Conservation (phyloP, 2,329 filamentous ascomycete species). For the Ustulina deusta region DNA sequence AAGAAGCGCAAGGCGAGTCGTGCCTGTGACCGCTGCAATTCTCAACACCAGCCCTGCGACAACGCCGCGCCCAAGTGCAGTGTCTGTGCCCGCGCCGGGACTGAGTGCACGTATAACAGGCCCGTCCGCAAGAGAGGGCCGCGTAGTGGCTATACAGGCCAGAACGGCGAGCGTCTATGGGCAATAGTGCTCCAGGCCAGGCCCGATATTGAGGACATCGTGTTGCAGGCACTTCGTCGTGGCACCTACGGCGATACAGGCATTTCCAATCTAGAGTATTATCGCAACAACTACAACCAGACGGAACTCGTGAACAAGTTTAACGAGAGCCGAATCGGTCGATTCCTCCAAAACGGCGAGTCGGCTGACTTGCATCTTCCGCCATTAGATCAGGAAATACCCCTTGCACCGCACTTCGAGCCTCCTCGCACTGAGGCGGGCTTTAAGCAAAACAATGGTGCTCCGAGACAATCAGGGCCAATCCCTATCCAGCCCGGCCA, state of each 20-base stretch:
- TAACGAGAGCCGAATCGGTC: constrained; percentile 51
- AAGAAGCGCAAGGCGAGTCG: constrained; percentile 55
- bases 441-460: constrained; percentile 36
- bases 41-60: constrained; percentile 62
- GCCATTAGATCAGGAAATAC: constrained; percentile 43
- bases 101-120: constrained; percentile 52
- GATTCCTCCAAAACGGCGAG: constrained; percentile 50
- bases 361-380: constrained; percentile 47
- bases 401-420: constrained; percentile 38
- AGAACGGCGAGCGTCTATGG: constrained; percentile 53
- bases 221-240: constrained; percentile 48
- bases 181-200: constrained; percentile 50
- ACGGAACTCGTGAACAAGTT: constrained; percentile 50
- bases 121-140: constrained; percentile 53
- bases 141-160: constrained; percentile 52
- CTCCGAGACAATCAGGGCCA: constrained; percentile 35
- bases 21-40: constrained; percentile 60
- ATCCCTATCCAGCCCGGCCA: constrained; percentile 31
- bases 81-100: constrained; percentile 56
- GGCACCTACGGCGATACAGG: constrained; percentile 49
- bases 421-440: constrained; percentile 31
- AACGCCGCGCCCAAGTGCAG: constrained; percentile 60
- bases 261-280: constrained; percentile 50
- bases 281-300: constrained; percentile 52
- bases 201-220: constrained; percentile 51